Conservation (phyloP, 2,329 filamentous ascomycete species). For the Monosporascus sp. region DNA sequence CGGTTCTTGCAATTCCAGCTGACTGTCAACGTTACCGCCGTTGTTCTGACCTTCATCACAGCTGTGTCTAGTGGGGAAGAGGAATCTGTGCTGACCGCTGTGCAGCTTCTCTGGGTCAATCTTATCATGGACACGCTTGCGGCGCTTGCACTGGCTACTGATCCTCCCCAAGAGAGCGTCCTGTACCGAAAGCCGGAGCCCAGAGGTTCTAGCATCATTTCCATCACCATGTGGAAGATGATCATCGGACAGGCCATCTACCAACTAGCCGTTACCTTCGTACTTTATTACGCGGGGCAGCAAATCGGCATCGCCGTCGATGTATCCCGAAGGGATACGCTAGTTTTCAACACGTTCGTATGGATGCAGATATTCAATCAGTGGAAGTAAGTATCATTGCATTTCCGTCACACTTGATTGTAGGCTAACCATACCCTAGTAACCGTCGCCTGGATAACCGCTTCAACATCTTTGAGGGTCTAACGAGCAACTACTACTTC, state of each 20-base stretch:
- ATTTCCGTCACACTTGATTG: constrained; percentile 6
- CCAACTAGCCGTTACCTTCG: constrained; percentile 73
- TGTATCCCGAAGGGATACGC: constrained; percentile 58
- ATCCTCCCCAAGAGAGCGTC: constrained; percentile 78
- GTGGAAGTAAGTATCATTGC: constrained; percentile 65
- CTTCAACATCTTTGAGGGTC: constrained; percentile 92
- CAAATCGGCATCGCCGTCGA: constrained; percentile 46
- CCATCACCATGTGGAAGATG: constrained; percentile 98
- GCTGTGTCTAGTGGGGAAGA: constrained; percentile 68
- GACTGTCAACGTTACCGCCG: constrained; percentile 88
- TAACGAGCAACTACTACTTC: constrained; percentile 84
- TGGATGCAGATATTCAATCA: constrained; percentile 99
- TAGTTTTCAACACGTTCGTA: constrained; percentile 97
- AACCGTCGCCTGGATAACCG: constrained; percentile 91
- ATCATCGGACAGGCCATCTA: constrained; percentile 90
- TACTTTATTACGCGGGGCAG: constrained; percentile 71
- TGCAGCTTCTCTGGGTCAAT: constrained; percentile 94
- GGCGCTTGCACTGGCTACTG: constrained; percentile 80
- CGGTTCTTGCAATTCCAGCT: constrained; percentile 74
- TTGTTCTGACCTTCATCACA: constrained; percentile 80
- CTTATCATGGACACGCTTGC: constrained; percentile 97
- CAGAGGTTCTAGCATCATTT: constrained; percentile 61
- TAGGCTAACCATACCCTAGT: constrained; percentile 34
- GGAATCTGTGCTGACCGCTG: constrained; percentile 74
- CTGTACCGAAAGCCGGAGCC: constrained; percentile 67